Conservation (phyloP, 192 early-diverging fungal genomes). For the Obelidium mucronatum region DNA sequence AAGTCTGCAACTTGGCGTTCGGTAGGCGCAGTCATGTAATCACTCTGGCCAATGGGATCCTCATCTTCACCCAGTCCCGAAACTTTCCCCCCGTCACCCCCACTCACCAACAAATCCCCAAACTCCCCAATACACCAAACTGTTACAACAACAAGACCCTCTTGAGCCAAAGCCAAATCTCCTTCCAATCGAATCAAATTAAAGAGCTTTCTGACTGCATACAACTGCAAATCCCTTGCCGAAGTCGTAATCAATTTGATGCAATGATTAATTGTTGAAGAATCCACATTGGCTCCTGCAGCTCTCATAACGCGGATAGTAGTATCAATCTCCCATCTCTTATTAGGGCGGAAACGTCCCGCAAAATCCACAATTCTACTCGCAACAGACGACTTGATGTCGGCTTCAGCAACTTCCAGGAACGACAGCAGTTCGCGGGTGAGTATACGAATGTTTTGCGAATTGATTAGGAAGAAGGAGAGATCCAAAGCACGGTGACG, state of each 20-base stretch:
- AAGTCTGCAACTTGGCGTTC: slow-evolving; percentile 79
- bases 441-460: slow-evolving; percentile 89
- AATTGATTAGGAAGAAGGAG: slow-evolving; percentile 94
- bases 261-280: slow-evolving; percentile 71
- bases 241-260: slow-evolving; percentile 86
- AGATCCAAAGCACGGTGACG: slow-evolving; percentile 95
- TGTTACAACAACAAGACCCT: slow-evolving; percentile 86
- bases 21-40: slow-evolving; percentile 47
- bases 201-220: slow-evolving; percentile 90
- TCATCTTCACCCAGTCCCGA: slow-evolving; percentile 67
- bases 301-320: slow-evolving; percentile 84
- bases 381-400: slow-evolving; percentile 91
- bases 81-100: background rate
- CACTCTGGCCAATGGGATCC: slow-evolving; percentile 48
- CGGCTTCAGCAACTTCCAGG: slow-evolving; percentile 88
- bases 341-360: slow-evolving; percentile 91
- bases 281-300: slow-evolving; percentile 62
- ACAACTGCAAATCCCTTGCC: slow-evolving; percentile 81
- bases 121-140: slow-evolving; percentile 98
- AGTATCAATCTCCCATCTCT: slow-evolving; percentile 97
- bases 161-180: slow-evolving; percentile 76
- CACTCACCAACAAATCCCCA: slow-evolving; percentile 83
- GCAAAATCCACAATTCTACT: slow-evolving; percentile 91
- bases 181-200: slow-evolving; percentile 73
- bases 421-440: slow-evolving; percentile 93